These are phyloP conservation scores for Limtongia smithiae DNA, from an alignment of 805 yeast species.

Conservation along the genomic window DNA sequence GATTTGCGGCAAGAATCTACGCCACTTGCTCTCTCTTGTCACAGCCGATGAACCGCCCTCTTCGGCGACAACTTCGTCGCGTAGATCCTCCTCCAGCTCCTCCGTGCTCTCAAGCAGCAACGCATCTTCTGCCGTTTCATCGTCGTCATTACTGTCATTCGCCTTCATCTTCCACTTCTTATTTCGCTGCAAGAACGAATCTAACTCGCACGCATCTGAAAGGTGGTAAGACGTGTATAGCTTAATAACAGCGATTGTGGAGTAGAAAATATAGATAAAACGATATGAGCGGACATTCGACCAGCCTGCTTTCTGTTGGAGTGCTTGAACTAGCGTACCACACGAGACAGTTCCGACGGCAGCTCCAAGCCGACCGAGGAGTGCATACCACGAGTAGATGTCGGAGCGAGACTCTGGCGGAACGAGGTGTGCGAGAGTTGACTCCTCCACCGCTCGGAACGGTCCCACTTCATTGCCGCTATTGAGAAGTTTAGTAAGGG, in stretches of 20 bases:
- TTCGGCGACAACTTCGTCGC: slow-evolving; percentile 4
- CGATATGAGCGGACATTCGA: slow-evolving; percentile 6
- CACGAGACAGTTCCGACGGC: slow-evolving; percentile 79
- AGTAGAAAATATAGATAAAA: slow-evolving; percentile 18
- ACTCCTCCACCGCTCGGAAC: slow-evolving; percentile 54
- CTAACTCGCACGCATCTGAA: slow-evolving; percentile 53
- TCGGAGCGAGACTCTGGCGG: slow-evolving; percentile 46
- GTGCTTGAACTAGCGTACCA: slow-evolving; percentile 65
- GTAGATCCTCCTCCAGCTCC: slow-evolving; percentile 4
- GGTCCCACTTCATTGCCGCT: slow-evolving; percentile 58
- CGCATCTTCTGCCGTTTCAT: slow-evolving; percentile 2
- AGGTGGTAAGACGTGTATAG: slow-evolving; percentile 50
- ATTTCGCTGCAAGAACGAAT: slow-evolving; percentile 22
- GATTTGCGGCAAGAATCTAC: slow-evolving; percentile 4
- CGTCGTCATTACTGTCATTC: not conserved
- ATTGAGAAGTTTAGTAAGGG: too few species aligned
- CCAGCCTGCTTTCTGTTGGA: slow-evolving; percentile 31
- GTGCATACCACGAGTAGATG: slow-evolving; percentile 53
- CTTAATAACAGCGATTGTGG: slow-evolving; percentile 39
- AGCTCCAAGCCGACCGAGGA: slow-evolving; percentile 46
- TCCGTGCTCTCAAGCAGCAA: slow-evolving; percentile 3
- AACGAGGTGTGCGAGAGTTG: slow-evolving; percentile 48
- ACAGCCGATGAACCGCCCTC: not conserved
- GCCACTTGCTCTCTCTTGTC: not conserved
- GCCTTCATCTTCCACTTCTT: slow-evolving; percentile 32